Percentiles rank a stretch among this genome's conserved stretches.
Conservation (phyloP, 1,284 basidiomycete genomes). For the Cystobasidium sp. region DNA sequence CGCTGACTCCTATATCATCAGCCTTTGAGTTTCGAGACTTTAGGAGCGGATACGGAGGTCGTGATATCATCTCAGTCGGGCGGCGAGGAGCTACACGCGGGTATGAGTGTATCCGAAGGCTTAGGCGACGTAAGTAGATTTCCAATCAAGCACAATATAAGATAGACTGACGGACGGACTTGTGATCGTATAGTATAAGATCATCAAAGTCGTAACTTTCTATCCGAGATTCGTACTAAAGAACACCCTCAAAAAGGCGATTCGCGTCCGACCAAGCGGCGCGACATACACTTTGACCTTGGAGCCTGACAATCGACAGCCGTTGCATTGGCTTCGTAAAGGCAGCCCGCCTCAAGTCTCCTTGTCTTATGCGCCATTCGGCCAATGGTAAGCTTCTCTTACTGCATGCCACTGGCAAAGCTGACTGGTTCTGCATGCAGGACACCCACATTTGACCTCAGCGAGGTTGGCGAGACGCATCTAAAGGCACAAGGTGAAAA, state of each 20-base stretch:
- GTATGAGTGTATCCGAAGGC: conserved; percentile 90
- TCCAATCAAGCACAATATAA: not conserved
- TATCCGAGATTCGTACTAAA: conserved; percentile 88
- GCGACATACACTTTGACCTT: conserved; percentile 59
- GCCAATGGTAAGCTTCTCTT: conserved; percentile 70
- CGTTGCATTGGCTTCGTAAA: conserved; percentile 71
- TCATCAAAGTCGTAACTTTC: conserved; percentile 91
- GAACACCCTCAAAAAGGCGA: conserved; percentile 72
- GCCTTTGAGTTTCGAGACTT: conserved; percentile 86
- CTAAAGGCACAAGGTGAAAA: conserved; percentile 66
- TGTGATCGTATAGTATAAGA: conserved; percentile 69
- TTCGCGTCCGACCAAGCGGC: conserved; percentile 86
- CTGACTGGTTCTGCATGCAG: conserved; percentile 59
- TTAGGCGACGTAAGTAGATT: conserved; percentile 68
- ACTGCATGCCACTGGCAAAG: not conserved
- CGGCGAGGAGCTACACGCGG: conserved; percentile 81
- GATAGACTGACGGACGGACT: not conserved
- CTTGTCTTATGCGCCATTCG: conserved; percentile 80
- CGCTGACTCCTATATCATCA: conserved; percentile 54
- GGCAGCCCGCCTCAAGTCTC: conserved; percentile 70
- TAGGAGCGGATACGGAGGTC: conserved; percentile 85
- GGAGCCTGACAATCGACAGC: conserved; percentile 68
- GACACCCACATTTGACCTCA: conserved; percentile 90
- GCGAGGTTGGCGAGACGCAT: conserved; percentile 85
- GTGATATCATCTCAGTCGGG: conserved; percentile 71